phyloP scores from a whole-genome alignment of 2,329 filamentous ascomycete genomes.

The Penicillium sumatraense region DNA sequence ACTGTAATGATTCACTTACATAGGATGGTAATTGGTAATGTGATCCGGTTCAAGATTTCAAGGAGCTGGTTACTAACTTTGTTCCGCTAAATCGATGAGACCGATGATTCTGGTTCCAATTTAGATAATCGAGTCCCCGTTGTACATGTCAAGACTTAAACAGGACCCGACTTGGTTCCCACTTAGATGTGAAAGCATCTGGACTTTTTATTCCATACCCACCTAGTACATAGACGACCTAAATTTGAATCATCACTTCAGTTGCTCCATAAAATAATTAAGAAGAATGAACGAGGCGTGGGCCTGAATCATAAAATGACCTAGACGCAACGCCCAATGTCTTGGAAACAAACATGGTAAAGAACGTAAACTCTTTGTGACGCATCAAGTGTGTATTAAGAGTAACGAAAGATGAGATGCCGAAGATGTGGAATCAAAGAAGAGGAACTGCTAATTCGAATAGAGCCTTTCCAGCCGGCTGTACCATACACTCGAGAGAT shows the following conservation, averaged over 20 bases:
- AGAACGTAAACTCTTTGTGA: background rate
- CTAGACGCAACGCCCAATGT: background rate
- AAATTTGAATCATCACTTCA: background rate
- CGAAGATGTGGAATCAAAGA: background rate
- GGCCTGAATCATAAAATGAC: background rate
- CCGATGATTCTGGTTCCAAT: conserved; percentile 54
- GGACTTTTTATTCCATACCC: background rate
- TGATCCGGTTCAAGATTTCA: background rate
- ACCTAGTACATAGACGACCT: background rate
- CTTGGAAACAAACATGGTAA: background rate
- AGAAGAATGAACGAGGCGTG: background rate
- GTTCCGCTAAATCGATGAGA: conserved; percentile 59
- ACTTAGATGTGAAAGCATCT: background rate
- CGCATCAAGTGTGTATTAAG: background rate
- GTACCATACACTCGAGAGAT: background rate
- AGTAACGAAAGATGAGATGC: background rate
- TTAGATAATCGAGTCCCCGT: conserved; percentile 67
- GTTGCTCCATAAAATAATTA: background rate
- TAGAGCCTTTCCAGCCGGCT: background rate
- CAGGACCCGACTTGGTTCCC: background rate
- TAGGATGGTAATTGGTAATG: conserved; percentile 59
- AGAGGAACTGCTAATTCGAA: background rate
- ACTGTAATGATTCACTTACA: conserved; percentile 71
- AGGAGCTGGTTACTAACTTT: background rate
- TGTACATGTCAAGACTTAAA: conserved; percentile 49